Base-by-base conservation (phyloP, 106 monocot genomes). In the Ottelia alismoides region DNA sequence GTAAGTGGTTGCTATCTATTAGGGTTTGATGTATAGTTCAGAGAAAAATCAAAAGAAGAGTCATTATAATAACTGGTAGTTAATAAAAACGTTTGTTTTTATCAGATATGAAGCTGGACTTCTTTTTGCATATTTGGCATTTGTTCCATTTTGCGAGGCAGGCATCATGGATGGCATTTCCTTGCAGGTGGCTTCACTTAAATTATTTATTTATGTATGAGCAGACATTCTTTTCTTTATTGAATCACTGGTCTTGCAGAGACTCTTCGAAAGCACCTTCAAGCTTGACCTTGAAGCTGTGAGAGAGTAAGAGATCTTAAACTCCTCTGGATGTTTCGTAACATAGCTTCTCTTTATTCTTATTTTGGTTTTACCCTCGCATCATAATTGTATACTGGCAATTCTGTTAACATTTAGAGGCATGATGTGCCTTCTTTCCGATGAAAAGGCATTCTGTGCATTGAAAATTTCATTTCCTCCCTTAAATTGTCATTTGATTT, bases 71-170 rank as follows among this genome's bases (percentile, higher is more conserved):
- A n/a, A n/a, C n/a, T n/a, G 40, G 16, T 16, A 43, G 16, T 6
- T 43, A 16, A 6, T 43, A 43, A 43, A 16, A 43, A 7, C 16
- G 40, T 43, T 7, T 43, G 40, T 16, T 43, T 43, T 76, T 43
- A 6, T 43, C 40, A 94, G 93, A 62, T 94, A 88, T 64, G 93
- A 78, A 74, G 88, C 93, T 51, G 93, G 93, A 24, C 75, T 94
- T 65, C 84, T 94, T 52, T 66, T 88, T 69, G 84, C 84, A 49
- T 88, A 84, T 68, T 60, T 94, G 78, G 78, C 93, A n/a, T 94
- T 94, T 70, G 65, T 88, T 64, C 93, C 93, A 26, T 94, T 94
- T 68, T 94, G 93, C 61, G 80, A 94, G 72, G 63, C 64, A 28
- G 88, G 93, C 6, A 51, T 66, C 46, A 78, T 88, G 51, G 93